Evolutionary conservation across 2,329 filamentous ascomycete species (phyloP), one percentile per base, ranked within the genome.

Genomic region (Alternaria solani): DNA sequence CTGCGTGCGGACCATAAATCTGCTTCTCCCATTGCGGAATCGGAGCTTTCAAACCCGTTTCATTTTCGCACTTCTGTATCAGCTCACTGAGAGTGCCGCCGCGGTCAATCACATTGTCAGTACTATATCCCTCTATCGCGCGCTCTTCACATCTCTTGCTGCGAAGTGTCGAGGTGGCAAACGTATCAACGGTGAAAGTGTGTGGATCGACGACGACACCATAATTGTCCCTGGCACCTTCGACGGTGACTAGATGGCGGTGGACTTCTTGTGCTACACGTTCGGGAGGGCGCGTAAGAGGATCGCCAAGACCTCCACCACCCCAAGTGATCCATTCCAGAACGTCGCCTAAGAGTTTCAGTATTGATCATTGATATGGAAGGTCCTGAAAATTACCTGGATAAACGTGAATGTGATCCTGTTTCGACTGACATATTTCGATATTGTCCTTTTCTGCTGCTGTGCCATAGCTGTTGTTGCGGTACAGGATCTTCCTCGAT

Each of bases 251-350:
- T 20, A 83, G 76, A 39, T 77, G 77, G 32, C 80, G 78, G 51
- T 80, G 80, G 1, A 83, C 81, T 65, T 85, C 83, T 9, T 79
- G 67, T 1, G 81, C 81, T 9, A 85, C 82, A 41, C 77, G 79
- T 26, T 78, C 71, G 0, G 79, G 73, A 0, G 82, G 80, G 0
- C 82, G 76, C 0, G 77, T 79, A 6, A 84, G 70, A 0, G 81
- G 79, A 66, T 84, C 81, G 32, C 82, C 83, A 12, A 84, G 76
- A 2, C 82, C 82, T 23, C 81, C 82, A 28, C 81, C 82, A 46
- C 82, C 82, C 82, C 82, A 84, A 5, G 83, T 84, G 30, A 83
- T 77, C 80, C 80, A 84, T 70, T 84, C 82, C 5, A 84, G 79
- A 1, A 83, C 75, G 60, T 85, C 82, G 12, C 79, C 81, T 76